Conservation (phyloP, 23 red algal genomes). For the Gracilaria gracilis region DNA sequence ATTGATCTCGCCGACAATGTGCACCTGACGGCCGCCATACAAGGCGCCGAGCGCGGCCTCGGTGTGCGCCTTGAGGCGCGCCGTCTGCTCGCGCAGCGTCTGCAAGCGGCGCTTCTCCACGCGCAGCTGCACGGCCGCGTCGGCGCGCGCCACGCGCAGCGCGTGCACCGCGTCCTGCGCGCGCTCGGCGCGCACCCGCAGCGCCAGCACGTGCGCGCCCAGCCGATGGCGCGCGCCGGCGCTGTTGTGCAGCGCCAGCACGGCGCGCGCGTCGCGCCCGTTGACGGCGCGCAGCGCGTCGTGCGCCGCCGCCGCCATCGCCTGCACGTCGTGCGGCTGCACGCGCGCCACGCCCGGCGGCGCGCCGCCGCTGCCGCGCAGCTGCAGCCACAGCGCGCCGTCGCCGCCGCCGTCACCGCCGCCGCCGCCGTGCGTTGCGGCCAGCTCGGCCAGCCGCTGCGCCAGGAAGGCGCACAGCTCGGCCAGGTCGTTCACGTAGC, state of each 20-base stretch:
- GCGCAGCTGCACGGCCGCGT: slow-evolving; percentile 5
- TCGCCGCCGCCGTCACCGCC: slow-evolving; percentile 8
- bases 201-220: slow-evolving; percentile 4
- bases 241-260: slow-evolving; percentile 49
- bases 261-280: slow-evolving; percentile 8
- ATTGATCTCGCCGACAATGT: slow-evolving; percentile 70
- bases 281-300: slow-evolving; percentile 23
- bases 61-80: slow-evolving; percentile 3
- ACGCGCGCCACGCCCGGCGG: not conserved
- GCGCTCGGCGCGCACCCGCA: slow-evolving; percentile 15
- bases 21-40: slow-evolving; percentile 36
- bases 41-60: slow-evolving; percentile 25
- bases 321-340: not conserved
- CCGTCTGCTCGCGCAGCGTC: slow-evolving; percentile 4
- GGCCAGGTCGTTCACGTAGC: slow-evolving; percentile 34
- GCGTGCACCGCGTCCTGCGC: slow-evolving; percentile 33
- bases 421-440: not conserved
- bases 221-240: not conserved
- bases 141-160: not conserved
- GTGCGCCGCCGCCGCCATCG: not conserved
- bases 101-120: slow-evolving; percentile 30
- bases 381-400: slow-evolving; percentile 38
- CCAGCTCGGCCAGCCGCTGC: slow-evolving; percentile 8
- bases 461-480: slow-evolving; percentile 56
- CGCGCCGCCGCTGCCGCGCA: not conserved